Conservation (phyloP, 306 rosid species). For the Glycine latifolia region DNA sequence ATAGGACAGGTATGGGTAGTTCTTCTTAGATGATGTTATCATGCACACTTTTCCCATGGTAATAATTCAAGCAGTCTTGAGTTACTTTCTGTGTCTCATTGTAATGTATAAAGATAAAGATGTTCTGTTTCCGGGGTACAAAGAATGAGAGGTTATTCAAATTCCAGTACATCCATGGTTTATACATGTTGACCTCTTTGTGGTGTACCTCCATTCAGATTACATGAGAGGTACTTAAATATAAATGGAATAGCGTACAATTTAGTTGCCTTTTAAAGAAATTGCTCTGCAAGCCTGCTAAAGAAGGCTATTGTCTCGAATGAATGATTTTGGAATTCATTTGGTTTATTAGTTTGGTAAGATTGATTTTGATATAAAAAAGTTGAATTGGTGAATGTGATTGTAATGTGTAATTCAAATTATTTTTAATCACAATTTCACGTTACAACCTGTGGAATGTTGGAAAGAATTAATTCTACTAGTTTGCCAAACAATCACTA, state of each 20-base stretch:
- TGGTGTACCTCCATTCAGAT: background rate
- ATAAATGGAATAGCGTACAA: background rate
- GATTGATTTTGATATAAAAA: background rate
- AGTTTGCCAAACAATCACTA: background rate
- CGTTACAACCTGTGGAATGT: background rate
- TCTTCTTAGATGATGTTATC: background rate
- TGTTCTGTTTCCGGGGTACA: background rate
- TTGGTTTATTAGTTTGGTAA: background rate
- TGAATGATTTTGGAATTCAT: background rate
- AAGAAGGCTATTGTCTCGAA: background rate
- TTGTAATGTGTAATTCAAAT: background rate
- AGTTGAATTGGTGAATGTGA: background rate
- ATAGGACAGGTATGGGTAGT: background rate
- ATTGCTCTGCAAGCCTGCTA: background rate
- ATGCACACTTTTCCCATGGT: background rate
- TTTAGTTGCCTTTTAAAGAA: background rate
- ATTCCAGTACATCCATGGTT: background rate
- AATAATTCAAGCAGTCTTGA: background rate
- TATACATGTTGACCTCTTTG: background rate
- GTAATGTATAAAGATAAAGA: background rate
- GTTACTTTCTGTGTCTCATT: background rate
- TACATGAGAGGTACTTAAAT: background rate
- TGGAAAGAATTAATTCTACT: background rate
- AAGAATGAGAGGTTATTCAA: constrained; percentile 4
- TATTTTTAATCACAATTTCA: background rate